Conservation (phyloP, 2,329 filamentous ascomycete genomes). For the Colletotrichum australisinense region DNA sequence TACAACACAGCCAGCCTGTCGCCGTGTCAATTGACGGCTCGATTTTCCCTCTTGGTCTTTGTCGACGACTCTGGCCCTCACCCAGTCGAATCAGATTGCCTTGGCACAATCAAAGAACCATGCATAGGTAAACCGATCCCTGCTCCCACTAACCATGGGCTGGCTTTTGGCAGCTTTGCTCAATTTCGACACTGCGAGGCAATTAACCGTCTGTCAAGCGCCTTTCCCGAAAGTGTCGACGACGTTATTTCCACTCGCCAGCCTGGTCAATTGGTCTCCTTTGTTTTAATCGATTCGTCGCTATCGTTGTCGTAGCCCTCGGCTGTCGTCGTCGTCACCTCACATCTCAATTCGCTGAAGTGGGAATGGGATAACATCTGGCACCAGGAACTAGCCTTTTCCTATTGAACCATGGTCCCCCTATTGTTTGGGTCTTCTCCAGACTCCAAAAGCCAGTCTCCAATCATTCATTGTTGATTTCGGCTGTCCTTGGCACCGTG, state of each 20-base stretch:
- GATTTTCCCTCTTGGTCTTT: slow-evolving; percentile 9
- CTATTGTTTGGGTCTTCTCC: slow-evolving; percentile 1
- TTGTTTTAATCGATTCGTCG: not conserved
- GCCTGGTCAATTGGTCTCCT: not conserved
- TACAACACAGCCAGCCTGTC: slow-evolving; percentile 16
- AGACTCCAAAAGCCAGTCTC: not conserved
- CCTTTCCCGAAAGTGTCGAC: slow-evolving; percentile 17
- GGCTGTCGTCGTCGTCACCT: slow-evolving; percentile 8
- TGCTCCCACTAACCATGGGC: not conserved
- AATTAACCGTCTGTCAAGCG: slow-evolving; percentile 3
- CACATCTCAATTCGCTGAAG: slow-evolving; percentile 1
- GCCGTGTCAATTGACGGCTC: slow-evolving; percentile 20
- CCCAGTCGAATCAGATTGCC: slow-evolving; percentile 19
- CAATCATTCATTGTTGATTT: not conserved
- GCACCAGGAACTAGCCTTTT: not conserved
- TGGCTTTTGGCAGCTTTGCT: slow-evolving; percentile 9
- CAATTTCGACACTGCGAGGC: slow-evolving; percentile 24
- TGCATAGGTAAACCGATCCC: slow-evolving; percentile 21
- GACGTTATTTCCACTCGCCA: not conserved
- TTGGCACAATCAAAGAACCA: slow-evolving; percentile 32
- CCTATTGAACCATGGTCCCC: not conserved
- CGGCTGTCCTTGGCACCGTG: not conserved
- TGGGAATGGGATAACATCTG: not conserved
- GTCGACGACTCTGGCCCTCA: not conserved
- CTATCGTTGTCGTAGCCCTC: not conserved